Conservation (phyloP, 345 rosid species). For the Noccaea bulbosa region DNA sequence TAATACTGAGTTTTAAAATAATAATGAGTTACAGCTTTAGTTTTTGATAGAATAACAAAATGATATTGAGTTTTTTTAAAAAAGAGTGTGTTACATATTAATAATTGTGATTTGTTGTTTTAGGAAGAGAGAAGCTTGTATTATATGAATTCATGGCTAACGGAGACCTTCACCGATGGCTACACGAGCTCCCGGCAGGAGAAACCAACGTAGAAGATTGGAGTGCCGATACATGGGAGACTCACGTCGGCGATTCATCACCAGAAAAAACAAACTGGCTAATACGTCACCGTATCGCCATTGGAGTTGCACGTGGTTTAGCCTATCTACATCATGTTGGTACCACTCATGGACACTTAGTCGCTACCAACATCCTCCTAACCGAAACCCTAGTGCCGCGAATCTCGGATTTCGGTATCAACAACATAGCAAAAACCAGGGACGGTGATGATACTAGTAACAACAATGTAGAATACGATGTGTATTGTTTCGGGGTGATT, state of each 20-base stretch:
- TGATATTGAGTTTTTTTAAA: no score
- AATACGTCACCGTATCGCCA: slow-evolving; percentile 80
- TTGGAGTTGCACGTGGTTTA: slow-evolving; percentile 91
- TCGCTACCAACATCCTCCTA: slow-evolving; percentile 76
- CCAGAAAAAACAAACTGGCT: slow-evolving; percentile 73
- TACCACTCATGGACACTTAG: slow-evolving; percentile 76
- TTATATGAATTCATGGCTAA: slow-evolving; percentile 82
- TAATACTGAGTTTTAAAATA: no score
- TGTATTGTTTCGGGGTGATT: slow-evolving; percentile 72
- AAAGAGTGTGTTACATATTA: no score
- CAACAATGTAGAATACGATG: slow-evolving; percentile 53
- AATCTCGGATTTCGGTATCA: slow-evolving; percentile 75
- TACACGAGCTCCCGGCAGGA: slow-evolving; percentile 90
- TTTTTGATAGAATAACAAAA: neutral
- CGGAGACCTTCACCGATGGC: slow-evolving; percentile 90
- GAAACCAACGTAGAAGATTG: slow-evolving; percentile 88
- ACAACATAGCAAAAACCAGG: slow-evolving; percentile 33
- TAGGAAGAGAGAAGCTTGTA: slow-evolving; percentile 80
- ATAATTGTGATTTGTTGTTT: slow-evolving; percentile 10
- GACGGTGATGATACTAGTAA: neutral
- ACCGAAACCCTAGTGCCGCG: slow-evolving; percentile 74
- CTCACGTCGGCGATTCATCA: slow-evolving; percentile 41
- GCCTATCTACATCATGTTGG: slow-evolving; percentile 94
- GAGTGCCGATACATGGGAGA: slow-evolving; percentile 96
- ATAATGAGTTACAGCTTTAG: neutral